Evolutionary conservation across 1,284 basidiomycete species (phyloP).

Genomic region (Sporisorium reilianum): DNA sequence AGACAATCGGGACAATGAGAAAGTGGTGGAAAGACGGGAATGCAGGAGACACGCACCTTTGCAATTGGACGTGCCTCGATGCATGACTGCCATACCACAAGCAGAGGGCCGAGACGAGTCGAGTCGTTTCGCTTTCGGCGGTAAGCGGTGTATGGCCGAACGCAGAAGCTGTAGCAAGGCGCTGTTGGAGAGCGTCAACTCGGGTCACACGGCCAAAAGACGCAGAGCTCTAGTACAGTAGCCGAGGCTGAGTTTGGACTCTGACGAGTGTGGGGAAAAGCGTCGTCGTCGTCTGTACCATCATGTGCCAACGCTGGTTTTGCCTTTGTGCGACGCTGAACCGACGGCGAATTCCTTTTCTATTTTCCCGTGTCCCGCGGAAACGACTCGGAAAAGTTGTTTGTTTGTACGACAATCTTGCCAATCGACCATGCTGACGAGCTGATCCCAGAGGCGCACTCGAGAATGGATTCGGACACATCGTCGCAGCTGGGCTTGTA

Average conservation of each 20-base stretch:
- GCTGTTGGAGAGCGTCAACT: not conserved
- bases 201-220: not conserved
- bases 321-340: no score
- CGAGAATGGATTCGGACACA: conserved; percentile 11
- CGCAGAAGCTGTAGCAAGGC: not conserved
- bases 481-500: not conserved
- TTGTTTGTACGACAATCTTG: not conserved
- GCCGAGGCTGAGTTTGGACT: not conserved
- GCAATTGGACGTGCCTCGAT: no score
- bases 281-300: no score
- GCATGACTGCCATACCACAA: not conserved
- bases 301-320: no score
- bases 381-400: not conserved
- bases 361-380: not conserved
- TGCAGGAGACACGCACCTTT: not conserved
- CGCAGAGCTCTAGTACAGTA: conserved; percentile 10
- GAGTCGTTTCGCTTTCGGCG: conserved; percentile 4
- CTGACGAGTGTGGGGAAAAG: conserved; percentile 1
- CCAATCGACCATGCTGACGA: not conserved
- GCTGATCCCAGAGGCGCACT: not conserved
- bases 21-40: not conserved
- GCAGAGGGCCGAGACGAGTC: not conserved
- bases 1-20: not conserved
- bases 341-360: not conserved
- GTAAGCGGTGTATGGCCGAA: conserved; percentile 11